phyloP scores from a whole-genome alignment of 805 yeast genomes.

The Wickerhamomyces hampshirensis region DNA sequence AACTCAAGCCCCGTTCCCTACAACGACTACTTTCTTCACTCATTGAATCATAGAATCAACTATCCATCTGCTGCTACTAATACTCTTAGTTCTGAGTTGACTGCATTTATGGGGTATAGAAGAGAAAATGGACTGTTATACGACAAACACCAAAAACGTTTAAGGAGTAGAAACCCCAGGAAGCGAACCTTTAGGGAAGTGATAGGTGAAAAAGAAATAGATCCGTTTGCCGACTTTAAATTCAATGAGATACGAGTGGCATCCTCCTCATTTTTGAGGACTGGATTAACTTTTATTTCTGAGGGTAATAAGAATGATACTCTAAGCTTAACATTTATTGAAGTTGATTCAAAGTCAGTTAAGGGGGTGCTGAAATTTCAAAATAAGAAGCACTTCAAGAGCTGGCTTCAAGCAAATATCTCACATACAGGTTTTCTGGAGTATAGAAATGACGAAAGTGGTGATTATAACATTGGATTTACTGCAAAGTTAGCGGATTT shows the following conservation, averaged over 20 bases:
- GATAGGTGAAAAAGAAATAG: conserved; percentile 4
- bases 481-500: conserved; percentile 18
- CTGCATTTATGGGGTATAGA: conserved; percentile 6
- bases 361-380: conserved; percentile 9
- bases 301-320: conserved; percentile 7
- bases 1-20: neutral
- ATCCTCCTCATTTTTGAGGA: conserved; percentile 13
- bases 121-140: conserved; percentile 5
- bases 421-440: neutral
- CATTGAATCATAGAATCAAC: neutral
- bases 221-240: conserved; percentile 1
- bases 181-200: conserved; percentile 16
- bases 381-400: conserved; percentile 2
- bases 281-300: conserved; percentile 11
- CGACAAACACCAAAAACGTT: conserved; percentile 1
- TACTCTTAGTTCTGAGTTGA: neutral
- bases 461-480: conserved; percentile 5
- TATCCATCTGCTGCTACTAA: neutral
- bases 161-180: conserved; percentile 1
- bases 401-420: conserved; percentile 8
- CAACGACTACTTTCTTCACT: neutral
- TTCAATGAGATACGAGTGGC: conserved; percentile 13
- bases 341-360: conserved; percentile 3
- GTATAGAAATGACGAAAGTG: neutral
- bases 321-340: conserved; percentile 8